A percentile compares a stretch with the other conserved stretches of the same genome.
Conservation (phyloP, 768 basidiomycete genomes). For the Leccinum subtestaceum region DNA sequence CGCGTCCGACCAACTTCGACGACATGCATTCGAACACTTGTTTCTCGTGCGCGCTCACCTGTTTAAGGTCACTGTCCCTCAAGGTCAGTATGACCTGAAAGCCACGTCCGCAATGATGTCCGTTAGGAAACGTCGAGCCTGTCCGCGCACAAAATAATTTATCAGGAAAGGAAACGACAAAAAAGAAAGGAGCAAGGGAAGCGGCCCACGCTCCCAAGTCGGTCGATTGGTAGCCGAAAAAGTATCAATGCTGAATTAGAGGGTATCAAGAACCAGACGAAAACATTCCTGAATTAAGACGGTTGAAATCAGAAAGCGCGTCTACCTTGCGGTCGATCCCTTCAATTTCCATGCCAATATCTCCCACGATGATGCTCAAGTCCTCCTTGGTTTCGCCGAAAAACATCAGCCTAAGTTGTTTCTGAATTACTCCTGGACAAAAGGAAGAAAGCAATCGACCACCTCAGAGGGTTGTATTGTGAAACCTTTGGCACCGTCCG, state of each 20-base stretch:
- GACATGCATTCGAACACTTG: conserved; percentile 21
- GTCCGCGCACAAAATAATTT: not conserved
- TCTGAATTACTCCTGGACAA: conserved; percentile 31
- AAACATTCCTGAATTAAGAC: not conserved
- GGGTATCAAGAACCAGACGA: not conserved
- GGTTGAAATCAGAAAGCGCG: not conserved
- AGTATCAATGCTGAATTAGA: conserved; percentile 19
- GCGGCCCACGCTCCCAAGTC: not conserved
- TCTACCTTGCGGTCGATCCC: conserved; percentile 22
- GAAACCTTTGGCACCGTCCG: conserved; percentile 38
- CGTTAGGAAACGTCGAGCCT: conserved; percentile 10
- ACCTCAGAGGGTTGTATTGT: not conserved
- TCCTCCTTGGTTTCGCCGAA: no score
- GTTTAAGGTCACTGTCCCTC: conserved; percentile 9
- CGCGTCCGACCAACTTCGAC: conserved; percentile 23
- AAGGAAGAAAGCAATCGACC: not conserved
- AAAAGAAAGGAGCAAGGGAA: no score
- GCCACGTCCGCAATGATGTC: conserved; percentile 6
- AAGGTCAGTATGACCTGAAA: conserved; percentile 1
- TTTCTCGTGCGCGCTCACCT: conserved; percentile 11
- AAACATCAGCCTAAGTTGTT: no score
- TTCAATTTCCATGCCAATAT: conserved; percentile 7
- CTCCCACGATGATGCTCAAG: no score
- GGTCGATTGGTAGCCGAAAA: conserved; percentile 7
- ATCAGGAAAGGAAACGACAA: no score